Evolutionary conservation across 257 asterid genomes (phyloP).

Genomic region (Solanum gandarillasii): DNA sequence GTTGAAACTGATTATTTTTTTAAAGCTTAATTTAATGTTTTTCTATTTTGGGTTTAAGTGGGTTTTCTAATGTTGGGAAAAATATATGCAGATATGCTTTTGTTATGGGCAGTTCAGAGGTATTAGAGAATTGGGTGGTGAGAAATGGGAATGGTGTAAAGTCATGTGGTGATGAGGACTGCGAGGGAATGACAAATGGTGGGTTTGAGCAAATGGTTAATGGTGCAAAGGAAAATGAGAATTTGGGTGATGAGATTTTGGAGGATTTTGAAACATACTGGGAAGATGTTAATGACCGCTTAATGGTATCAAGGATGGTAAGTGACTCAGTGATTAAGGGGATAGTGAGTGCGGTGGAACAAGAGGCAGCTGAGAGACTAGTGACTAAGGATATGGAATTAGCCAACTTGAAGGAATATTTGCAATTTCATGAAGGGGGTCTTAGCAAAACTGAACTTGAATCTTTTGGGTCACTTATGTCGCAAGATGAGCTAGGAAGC

Average conservation of each 20-base stretch:
- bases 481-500: neutral
- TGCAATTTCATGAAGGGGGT: slow-evolving; percentile 14
- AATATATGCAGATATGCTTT: neutral
- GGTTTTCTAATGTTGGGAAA: neutral
- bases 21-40: neutral
- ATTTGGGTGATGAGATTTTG: slow-evolving; percentile 59
- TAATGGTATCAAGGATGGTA: slow-evolving; percentile 74
- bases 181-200: neutral
- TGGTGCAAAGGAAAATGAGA: slow-evolving; percentile 25
- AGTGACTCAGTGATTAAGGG: slow-evolving; percentile 82
- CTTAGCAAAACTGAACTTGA: slow-evolving; percentile 9
- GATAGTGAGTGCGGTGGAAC: slow-evolving; percentile 81
- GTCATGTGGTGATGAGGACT: neutral
- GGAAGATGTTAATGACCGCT: slow-evolving; percentile 61
- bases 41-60: neutral
- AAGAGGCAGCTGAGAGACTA: slow-evolving; percentile 63
- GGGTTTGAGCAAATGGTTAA: slow-evolving; percentile 4
- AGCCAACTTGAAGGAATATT: slow-evolving; percentile 29
- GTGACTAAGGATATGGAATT: slow-evolving; percentile 57
- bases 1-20: neutral
- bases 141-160: slow-evolving; percentile 6
- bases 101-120: slow-evolving; percentile 29
- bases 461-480: slow-evolving; percentile 1
- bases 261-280: slow-evolving; percentile 58
- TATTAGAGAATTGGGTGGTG: slow-evolving; percentile 10